These are phyloP conservation scores for Jimgerdemannia lactiflua DNA, from an alignment of 192 early-diverging fungal species.

Conservation along the genomic window DNA sequence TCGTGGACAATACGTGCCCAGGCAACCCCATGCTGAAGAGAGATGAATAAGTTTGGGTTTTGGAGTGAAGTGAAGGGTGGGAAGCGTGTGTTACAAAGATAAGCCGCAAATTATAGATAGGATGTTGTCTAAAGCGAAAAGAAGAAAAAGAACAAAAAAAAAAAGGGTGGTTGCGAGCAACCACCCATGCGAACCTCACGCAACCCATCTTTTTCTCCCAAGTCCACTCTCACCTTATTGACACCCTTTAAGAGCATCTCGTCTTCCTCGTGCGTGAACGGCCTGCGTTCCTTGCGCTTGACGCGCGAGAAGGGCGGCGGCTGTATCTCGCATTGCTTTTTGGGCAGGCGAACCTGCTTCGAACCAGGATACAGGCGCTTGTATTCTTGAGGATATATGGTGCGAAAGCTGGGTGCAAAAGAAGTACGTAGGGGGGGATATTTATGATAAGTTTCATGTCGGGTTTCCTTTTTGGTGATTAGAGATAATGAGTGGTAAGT, in stretches of 20 bases:
- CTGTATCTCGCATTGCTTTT: constrained; percentile 18
- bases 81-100: neutral
- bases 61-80: too few relatives aligned
- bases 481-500: too few relatives aligned
- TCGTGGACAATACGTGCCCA: constrained; percentile 19
- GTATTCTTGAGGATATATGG: constrained; percentile 18
- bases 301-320: constrained; percentile 12
- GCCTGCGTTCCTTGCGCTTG: constrained; percentile 6
- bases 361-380: constrained; percentile 14
- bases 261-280: constrained; percentile 14
- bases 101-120: too few relatives aligned
- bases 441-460: neutral
- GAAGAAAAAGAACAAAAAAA: too few relatives aligned
- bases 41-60: neutral
- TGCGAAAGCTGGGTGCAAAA: constrained; percentile 8
- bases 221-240: constrained; percentile 1
- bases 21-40: constrained; percentile 15
- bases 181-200: too few relatives aligned
- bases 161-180: too few relatives aligned
- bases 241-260: constrained; percentile 9
- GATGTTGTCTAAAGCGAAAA: too few relatives aligned
- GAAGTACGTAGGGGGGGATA: neutral
- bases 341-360: constrained; percentile 12
- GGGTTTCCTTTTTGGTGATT: too few relatives aligned
- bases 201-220: too few relatives aligned